Percentiles rank a stretch among this genome's conserved stretches.
Evolutionary conservation across 345 rosid species (phyloP).

Genomic region (Eucalyptus regnans): DNA sequence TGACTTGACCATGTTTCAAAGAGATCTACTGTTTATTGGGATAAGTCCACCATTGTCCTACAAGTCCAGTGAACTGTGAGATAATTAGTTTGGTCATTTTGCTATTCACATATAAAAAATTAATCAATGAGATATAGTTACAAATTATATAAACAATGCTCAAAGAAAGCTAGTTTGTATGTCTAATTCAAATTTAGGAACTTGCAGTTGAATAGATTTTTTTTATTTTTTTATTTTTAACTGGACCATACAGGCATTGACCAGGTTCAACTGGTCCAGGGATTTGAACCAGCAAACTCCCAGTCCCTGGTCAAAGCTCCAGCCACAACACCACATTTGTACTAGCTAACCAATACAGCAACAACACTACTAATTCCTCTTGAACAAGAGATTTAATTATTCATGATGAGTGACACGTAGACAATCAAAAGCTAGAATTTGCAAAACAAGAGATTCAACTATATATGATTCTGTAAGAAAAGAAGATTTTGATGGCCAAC

Average conservation of each 20-base stretch:
- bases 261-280: neutral
- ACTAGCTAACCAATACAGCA: neutral
- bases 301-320: neutral
- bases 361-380: neutral
- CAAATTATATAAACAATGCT: neutral
- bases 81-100: neutral
- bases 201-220: neutral
- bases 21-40: neutral
- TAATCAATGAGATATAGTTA: neutral
- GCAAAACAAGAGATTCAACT: neutral
- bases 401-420: neutral
- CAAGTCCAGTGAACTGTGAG: neutral
- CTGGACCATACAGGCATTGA: neutral
- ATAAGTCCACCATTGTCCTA: neutral
- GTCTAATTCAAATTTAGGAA: neutral
- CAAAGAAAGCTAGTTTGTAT: neutral
- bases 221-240: neutral
- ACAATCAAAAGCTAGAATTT: neutral
- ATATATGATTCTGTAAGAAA: neutral
- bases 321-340: neutral
- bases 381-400: neutral
- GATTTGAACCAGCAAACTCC: neutral
- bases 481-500: slow-evolving; percentile 20
- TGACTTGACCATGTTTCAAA: neutral
- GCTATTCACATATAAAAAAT: neutral